These are phyloP conservation scores for Coffea humblotiana DNA, from an alignment of 305 asterid genomes.

Conservation along the genomic window DNA sequence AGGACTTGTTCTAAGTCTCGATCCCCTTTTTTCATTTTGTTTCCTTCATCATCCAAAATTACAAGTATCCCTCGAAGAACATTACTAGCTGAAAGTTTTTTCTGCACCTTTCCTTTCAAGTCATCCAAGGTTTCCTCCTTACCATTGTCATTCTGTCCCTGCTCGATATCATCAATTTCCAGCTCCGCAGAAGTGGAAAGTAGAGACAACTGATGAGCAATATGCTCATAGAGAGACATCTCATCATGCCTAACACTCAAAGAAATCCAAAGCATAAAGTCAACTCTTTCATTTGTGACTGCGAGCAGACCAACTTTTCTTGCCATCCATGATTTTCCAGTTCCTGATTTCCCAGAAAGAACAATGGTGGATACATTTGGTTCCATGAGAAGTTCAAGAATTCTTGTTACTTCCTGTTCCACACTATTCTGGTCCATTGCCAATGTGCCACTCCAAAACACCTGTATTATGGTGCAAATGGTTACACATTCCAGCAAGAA, in stretches of 20 bases:
- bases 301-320: conserved; percentile 27
- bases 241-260: conserved; percentile 5
- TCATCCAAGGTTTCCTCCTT: neutral
- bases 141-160: neutral
- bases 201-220: conserved; percentile 31
- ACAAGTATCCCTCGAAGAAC: conserved; percentile 22
- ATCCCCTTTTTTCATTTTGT: neutral
- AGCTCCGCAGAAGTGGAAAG: conserved; percentile 8
- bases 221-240: conserved; percentile 6
- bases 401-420: neutral
- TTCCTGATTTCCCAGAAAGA: conserved; percentile 33
- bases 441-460: neutral
- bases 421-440: neutral
- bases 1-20: neutral
- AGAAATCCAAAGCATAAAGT: conserved; percentile 30
- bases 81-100: neutral
- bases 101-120: conserved; percentile 6
- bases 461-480: neutral
- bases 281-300: conserved; percentile 14
- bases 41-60: conserved; percentile 25
- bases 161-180: conserved; percentile 15
- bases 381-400: neutral
- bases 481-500: neutral
- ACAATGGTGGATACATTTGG: neutral
- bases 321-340: conserved; percentile 43